These are phyloP conservation scores for Passiflora organensis DNA, from an alignment of 345 rosid genomes.

Conservation along the genomic window DNA sequence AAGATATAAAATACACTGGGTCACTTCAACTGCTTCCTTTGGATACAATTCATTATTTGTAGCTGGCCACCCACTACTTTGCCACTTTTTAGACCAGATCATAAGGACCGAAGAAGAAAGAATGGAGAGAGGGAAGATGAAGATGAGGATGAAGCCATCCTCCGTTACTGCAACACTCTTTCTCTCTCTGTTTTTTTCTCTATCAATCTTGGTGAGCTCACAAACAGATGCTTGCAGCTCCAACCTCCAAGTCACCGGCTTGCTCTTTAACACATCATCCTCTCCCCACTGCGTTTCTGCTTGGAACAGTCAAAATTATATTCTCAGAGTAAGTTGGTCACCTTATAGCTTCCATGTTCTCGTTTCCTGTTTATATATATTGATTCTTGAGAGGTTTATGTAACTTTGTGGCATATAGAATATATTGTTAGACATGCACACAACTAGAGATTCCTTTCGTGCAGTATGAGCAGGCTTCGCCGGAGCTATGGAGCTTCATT, in stretches of 20 bases:
- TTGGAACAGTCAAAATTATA: slow-evolving; percentile 39
- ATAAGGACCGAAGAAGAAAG: no score
- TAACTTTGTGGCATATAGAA: neutral
- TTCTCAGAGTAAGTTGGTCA: slow-evolving; percentile 77
- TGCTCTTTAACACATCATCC: slow-evolving; percentile 31
- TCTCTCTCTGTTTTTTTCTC: neutral
- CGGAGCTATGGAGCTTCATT: slow-evolving; percentile 67
- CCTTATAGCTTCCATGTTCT: neutral
- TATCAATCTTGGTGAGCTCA: slow-evolving; percentile 3
- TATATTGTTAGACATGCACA: no score
- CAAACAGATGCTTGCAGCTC: slow-evolving; percentile 35
- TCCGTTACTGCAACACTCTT: no score
- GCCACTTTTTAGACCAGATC: no score
- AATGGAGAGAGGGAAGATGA: no score
- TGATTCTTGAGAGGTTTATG: neutral
- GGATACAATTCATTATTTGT: no score
- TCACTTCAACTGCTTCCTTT: no score
- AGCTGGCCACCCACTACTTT: no score
- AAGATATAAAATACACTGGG: no score
- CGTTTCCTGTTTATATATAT: neutral
- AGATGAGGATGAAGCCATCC: no score
- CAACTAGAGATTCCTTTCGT: neutral
- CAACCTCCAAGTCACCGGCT: slow-evolving; percentile 24
- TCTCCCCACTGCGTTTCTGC: slow-evolving; percentile 47
- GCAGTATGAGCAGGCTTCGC: slow-evolving; percentile 41